phyloP scores from a whole-genome alignment of 441 rosid species.

The Euphorbia celastroides region DNA sequence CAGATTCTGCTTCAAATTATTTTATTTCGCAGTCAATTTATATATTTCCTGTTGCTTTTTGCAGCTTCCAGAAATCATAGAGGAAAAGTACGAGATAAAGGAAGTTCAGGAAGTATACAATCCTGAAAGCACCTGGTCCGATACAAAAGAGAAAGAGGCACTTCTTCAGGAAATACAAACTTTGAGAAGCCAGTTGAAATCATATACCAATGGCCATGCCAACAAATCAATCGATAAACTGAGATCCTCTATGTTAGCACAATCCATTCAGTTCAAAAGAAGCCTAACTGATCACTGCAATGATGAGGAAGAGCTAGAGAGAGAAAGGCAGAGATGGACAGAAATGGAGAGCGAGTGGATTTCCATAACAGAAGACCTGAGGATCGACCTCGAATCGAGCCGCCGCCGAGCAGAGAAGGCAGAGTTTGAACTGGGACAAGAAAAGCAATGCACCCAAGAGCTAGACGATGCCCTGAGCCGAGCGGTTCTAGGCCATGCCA shows the following conservation, averaged over 20 bases:
- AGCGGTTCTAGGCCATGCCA: constrained; percentile 83
- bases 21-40: neutral
- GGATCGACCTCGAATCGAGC: constrained; percentile 72
- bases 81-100: constrained; percentile 43
- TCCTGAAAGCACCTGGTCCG: constrained; percentile 26
- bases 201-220: constrained; percentile 31
- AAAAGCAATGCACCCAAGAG: constrained; percentile 65
- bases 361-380: constrained; percentile 74
- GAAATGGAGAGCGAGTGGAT: constrained; percentile 99
- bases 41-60: constrained; percentile 6
- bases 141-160: constrained; percentile 60
- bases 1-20: neutral
- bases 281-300: constrained; percentile 32
- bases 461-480: constrained; percentile 80
- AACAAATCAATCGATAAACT: constrained; percentile 52
- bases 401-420: constrained; percentile 69
- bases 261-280: constrained; percentile 56
- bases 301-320: constrained; percentile 55
- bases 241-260: constrained; percentile 65
- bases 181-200: constrained; percentile 53
- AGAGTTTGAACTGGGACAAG: constrained; percentile 56
- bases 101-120: constrained; percentile 42
- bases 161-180: constrained; percentile 70
- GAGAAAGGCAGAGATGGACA: constrained; percentile 73
- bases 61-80: constrained; percentile 33